Evolutionary conservation across 2,329 filamentous ascomycete genomes (phyloP).

Genomic region (Fusarium vanettenii): DNA sequence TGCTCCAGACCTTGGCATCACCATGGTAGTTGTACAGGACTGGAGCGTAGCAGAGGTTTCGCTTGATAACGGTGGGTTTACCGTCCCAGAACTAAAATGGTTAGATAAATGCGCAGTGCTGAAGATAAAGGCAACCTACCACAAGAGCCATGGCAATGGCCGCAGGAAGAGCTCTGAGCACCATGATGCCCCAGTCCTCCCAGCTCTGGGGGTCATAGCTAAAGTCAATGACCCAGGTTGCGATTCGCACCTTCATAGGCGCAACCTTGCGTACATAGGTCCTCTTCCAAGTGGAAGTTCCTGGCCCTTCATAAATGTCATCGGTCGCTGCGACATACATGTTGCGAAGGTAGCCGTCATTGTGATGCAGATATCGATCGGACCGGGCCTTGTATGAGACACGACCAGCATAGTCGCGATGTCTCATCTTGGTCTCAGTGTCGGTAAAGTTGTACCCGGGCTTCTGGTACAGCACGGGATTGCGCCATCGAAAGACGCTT

Average conservation of each 20-base stretch:
- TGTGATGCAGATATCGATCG: conserved; percentile 42
- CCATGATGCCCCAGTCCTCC: conserved; percentile 42
- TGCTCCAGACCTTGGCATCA: conserved; percentile 43
- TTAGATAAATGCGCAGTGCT: not conserved
- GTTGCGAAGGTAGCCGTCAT: conserved; percentile 42
- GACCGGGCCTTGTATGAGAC: conserved; percentile 35
- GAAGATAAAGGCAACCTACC: conserved; percentile 18
- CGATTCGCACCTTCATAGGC: conserved; percentile 40
- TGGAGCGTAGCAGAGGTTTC: conserved; percentile 37
- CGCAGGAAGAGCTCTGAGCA: conserved; percentile 37
- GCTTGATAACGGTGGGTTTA: conserved; percentile 17
- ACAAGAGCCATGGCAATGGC: conserved; percentile 40
- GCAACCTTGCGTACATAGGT: conserved; percentile 43
- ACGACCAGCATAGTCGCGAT: conserved; percentile 41
- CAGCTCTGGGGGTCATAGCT: conserved; percentile 42
- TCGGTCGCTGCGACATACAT: conserved; percentile 42
- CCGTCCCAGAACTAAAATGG: conserved; percentile 39
- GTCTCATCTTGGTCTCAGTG: conserved; percentile 27
- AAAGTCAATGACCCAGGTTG: conserved; percentile 44
- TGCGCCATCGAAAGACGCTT: conserved; percentile 33
- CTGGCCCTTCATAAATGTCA: conserved; percentile 39
- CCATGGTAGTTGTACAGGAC: conserved; percentile 41
- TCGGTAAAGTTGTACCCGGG: conserved; percentile 36
- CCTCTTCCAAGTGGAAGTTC: conserved; percentile 43
- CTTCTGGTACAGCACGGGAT: conserved; percentile 39